A percentile compares a stretch with the other conserved stretches of the same genome.
phyloP scores from a whole-genome alignment of 2,329 filamentous ascomycete genomes.

The Thyridium curvatum region DNA sequence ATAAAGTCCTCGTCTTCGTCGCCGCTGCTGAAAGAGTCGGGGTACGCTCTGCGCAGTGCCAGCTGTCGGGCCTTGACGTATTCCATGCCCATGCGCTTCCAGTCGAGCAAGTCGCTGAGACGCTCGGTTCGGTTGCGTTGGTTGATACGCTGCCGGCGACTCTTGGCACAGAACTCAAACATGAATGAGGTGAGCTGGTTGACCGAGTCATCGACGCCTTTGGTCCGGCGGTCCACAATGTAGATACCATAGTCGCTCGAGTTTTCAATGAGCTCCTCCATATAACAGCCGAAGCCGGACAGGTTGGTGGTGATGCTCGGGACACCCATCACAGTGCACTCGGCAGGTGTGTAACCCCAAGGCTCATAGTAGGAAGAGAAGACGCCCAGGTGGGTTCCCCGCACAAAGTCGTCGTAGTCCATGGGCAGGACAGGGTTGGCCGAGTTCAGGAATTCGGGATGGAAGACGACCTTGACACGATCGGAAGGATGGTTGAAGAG shows the following conservation, averaged over 20 bases:
- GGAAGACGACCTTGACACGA: constrained; percentile 96
- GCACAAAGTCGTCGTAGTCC: constrained; percentile 98
- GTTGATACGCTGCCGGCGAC: constrained; percentile 94
- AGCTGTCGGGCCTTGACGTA: constrained; percentile 96
- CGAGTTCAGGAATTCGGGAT: constrained; percentile 95
- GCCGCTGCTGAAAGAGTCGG: constrained; percentile 66
- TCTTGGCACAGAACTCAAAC: constrained; percentile 92
- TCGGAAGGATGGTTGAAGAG: constrained; percentile 95
- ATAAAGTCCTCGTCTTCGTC: constrained; percentile 87
- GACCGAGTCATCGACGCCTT: constrained; percentile 95
- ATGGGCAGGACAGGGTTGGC: constrained; percentile 91
- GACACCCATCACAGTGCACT: constrained; percentile 98
- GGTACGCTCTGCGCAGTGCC: constrained; percentile 86
- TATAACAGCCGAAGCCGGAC: constrained; percentile 97
- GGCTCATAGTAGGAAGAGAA: constrained; percentile 99
- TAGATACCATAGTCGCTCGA: constrained; percentile 98
- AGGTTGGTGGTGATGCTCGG: constrained; percentile 97
- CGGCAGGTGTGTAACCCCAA: constrained; percentile 97
- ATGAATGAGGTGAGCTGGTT: constrained; percentile 90
- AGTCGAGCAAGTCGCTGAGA: constrained; percentile 89
- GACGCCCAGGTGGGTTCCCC: constrained; percentile 90
- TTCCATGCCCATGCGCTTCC: constrained; percentile 99
- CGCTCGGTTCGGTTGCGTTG: constrained; percentile 95
- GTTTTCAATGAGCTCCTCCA: constrained; percentile 98
- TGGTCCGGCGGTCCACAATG: constrained; percentile 91